A percentile compares a stretch with the other conserved stretches of the same genome.
These are phyloP conservation scores for Lactifluus volemus DNA, from an alignment of 768 basidiomycete species.

Conservation along the genomic window DNA sequence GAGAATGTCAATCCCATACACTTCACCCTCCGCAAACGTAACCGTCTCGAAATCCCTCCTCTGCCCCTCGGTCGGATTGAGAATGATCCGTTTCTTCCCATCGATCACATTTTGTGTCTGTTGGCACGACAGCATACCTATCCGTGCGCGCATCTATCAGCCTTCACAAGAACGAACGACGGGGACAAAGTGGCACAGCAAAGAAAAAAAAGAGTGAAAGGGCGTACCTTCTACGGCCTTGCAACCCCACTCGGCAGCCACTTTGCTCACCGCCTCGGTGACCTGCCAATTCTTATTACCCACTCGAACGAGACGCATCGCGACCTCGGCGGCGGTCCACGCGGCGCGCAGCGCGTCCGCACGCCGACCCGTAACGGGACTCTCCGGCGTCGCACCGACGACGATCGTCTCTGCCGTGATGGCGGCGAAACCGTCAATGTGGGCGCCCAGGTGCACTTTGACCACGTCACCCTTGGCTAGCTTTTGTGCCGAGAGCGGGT, in stretches of 20 bases:
- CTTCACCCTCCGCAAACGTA: slow-evolving; percentile 87
- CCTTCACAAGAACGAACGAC: too few relatives aligned
- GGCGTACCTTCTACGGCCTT: slow-evolving; percentile 85
- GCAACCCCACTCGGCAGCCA: slow-evolving; percentile 67
- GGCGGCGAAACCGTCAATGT: slow-evolving; percentile 95
- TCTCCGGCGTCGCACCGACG: slow-evolving; percentile 64
- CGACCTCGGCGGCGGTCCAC: slow-evolving; percentile 85
- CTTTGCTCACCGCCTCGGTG: slow-evolving; percentile 75
- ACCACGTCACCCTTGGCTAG: slow-evolving; percentile 87
- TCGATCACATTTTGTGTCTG: slow-evolving; percentile 92
- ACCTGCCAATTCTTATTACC: slow-evolving; percentile 95
- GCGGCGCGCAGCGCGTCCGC: slow-evolving; percentile 94
- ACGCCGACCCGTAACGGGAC: slow-evolving; percentile 74
- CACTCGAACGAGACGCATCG: slow-evolving; percentile 83
- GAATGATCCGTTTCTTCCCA: slow-evolving; percentile 90
- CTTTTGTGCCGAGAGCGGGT: slow-evolving; percentile 55
- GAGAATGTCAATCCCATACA: slow-evolving; percentile 91
- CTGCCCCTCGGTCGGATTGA: slow-evolving; percentile 81
- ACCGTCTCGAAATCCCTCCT: slow-evolving; percentile 78
- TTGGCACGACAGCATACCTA: slow-evolving; percentile 93
- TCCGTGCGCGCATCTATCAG: background rate
- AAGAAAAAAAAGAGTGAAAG: too few relatives aligned
- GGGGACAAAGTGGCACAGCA: too few relatives aligned
- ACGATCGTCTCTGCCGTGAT: slow-evolving; percentile 91
- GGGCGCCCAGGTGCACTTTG: slow-evolving; percentile 92